phyloP scores from a whole-genome alignment of 768 basidiomycete species.

The Kwoniella shandongensis region DNA sequence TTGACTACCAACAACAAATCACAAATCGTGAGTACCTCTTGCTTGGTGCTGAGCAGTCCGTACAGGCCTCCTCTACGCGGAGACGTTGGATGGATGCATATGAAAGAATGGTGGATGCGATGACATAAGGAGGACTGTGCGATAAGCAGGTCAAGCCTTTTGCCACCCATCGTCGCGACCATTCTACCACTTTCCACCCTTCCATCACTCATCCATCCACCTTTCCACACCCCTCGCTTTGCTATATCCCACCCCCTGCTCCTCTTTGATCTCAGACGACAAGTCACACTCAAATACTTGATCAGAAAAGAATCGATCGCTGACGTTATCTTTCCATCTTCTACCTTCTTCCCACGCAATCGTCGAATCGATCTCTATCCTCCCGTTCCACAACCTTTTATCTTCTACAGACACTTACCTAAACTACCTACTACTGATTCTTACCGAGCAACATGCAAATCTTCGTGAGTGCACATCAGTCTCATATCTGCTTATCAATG shows the following conservation, averaged over 20 bases:
- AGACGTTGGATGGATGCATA: too few relatives aligned
- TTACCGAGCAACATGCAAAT: constrained; percentile 70
- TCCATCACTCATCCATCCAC: constrained; percentile 3
- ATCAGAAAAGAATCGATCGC: neutral
- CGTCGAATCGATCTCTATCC: neutral
- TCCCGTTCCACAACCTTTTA: neutral
- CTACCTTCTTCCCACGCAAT: neutral
- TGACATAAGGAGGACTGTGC: neutral
- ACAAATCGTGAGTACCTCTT: too few relatives aligned
- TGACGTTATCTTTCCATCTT: constrained; percentile 2
- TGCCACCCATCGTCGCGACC: constrained; percentile 5
- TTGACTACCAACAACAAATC: too few relatives aligned
- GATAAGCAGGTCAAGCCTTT: neutral
- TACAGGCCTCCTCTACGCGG: too few relatives aligned
- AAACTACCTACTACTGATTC: neutral
- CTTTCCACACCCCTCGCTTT: neutral
- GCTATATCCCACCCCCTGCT: neutral
- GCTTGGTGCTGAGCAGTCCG: too few relatives aligned
- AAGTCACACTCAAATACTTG: neutral
- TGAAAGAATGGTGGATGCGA: neutral
- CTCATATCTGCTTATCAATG: neutral
- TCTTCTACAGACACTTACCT: neutral
- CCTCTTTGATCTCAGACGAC: constrained; percentile 1
- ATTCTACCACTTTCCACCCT: neutral
- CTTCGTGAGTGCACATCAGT: constrained; percentile 59